A percentile compares a stretch with the other conserved stretches of the same genome.
phyloP scores from a whole-genome alignment of 495 filamentous ascomycete genomes.

The Aspergillus steynii region DNA sequence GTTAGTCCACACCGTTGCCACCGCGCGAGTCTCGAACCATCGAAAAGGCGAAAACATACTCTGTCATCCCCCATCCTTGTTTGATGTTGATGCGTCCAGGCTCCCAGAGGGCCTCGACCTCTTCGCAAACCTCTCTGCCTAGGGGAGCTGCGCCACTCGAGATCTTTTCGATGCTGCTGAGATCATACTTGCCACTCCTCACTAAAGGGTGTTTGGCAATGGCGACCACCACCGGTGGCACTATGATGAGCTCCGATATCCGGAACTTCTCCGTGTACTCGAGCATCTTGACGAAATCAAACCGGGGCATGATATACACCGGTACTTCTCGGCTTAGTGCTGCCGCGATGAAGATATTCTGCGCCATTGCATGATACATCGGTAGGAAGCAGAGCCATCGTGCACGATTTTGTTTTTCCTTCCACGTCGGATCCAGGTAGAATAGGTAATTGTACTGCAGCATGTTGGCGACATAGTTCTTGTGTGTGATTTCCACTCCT shows the following conservation, averaged over 20 bases:
- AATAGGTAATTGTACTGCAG: slow-evolving; percentile 55
- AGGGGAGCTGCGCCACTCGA: slow-evolving; percentile 66
- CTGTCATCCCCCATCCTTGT: slow-evolving; percentile 88
- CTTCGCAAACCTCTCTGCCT: slow-evolving; percentile 58
- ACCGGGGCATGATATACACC: slow-evolving; percentile 72
- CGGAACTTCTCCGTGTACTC: slow-evolving; percentile 64
- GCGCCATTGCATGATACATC: slow-evolving; percentile 69
- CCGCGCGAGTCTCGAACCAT: slow-evolving; percentile 10
- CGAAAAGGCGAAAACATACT: slow-evolving; percentile 43
- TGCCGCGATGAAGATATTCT: slow-evolving; percentile 49
- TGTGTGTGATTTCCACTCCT: slow-evolving; percentile 77
- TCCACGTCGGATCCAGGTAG: slow-evolving; percentile 48
- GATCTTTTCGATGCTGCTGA: slow-evolving; percentile 60
- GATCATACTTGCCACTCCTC: slow-evolving; percentile 58
- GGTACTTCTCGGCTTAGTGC: slow-evolving; percentile 42
- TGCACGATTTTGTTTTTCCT: slow-evolving; percentile 27
- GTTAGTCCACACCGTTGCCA: slow-evolving; percentile 9
- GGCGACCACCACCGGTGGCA: slow-evolving; percentile 71
- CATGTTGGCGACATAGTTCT: slow-evolving; percentile 69
- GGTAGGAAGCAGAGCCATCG: slow-evolving; percentile 65
- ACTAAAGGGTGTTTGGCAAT: slow-evolving; percentile 70
- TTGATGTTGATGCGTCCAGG: slow-evolving; percentile 58
- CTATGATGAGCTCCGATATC: slow-evolving; percentile 62
- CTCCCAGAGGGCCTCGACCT: slow-evolving; percentile 59
- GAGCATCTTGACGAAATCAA: slow-evolving; percentile 72